Base-by-base conservation (phyloP, 2,329 filamentous ascomycete species). In the Cladosporium sp. region DNA sequence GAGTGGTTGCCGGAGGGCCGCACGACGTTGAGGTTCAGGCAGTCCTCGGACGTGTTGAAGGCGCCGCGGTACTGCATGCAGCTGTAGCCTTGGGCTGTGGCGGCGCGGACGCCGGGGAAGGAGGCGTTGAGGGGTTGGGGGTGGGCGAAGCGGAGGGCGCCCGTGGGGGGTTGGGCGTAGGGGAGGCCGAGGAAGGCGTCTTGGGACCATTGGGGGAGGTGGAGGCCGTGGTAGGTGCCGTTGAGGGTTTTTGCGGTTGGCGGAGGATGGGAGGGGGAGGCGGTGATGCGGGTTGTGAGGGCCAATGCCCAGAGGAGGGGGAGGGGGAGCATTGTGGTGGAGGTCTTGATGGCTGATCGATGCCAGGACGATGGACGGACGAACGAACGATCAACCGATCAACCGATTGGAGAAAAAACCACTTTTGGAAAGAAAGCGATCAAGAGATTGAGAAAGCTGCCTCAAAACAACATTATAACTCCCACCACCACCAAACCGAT, bases 1-100 rank as follows among this genome's bases (percentile, higher is more conserved):
- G 73, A 16, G 83, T 68, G 13, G 43, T 41, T 52, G 4, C 32
- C 45, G 2, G 28, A 10, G 9, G 52, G 45, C n/a, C 52, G 46
- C 11, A 44, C 40, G 34, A 50, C 34, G 58, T 83, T 84, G 54
- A 84, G 68, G 41, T 77, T 80, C 3, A 84, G 70, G 54, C 81
- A 84, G 58, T 82, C 76, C 59, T 83, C 81, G 19, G 67, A 35
- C 34, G 46, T 41, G 40, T 43, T 44, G 19, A 49, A 46, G 38
- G 43, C 43, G 14, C 38, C 38, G 9, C 38, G 43, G 11, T 22
- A 53, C 43, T 43, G 38, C 40, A 43, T 43, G 28, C 52, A 54
- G 41, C 46, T 57, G 52, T 43, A 58, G 46, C 31, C 66, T 55
- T 73, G 73, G 46, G 62, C 54, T 33, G 66, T 71, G 1, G 70